Conservation (phyloP, 441 rosid species). For the Jatropha multifida region DNA sequence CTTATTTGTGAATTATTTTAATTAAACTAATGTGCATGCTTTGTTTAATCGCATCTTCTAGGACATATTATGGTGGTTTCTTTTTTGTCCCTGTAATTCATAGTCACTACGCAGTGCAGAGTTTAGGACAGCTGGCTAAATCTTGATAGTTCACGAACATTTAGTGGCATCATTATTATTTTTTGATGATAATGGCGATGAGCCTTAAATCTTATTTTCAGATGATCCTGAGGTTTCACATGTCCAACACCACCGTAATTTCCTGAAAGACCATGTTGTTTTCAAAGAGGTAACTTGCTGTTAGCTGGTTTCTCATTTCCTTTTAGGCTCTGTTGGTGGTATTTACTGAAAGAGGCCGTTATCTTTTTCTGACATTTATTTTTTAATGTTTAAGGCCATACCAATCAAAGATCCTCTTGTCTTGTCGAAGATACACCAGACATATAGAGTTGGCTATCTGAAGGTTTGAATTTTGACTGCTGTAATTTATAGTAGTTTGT, state of each 20-base stretch:
- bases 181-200: conserved; percentile 10
- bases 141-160: not conserved
- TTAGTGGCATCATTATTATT: not conserved
- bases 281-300: conserved; percentile 79
- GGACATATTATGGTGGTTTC: not conserved
- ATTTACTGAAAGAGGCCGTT: conserved; percentile 4
- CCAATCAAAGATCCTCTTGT: conserved; percentile 82
- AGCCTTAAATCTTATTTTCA: conserved; percentile 38
- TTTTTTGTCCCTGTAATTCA: not conserved
- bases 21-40: not conserved
- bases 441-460: conserved; percentile 94
- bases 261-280: conserved; percentile 89
- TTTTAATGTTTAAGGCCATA: conserved; percentile 61
- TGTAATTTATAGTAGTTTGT: conserved; percentile 1
- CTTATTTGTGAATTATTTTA: not conserved
- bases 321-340: not conserved
- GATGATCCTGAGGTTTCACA: conserved; percentile 89
- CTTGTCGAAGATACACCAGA: conserved; percentile 96
- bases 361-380: conserved; percentile 21
- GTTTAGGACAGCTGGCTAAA: not conserved
- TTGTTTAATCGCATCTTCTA: not conserved
- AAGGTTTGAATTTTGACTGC: conserved; percentile 56
- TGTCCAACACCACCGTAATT: conserved; percentile 80
- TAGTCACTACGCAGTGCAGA: not conserved
- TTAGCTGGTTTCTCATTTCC: conserved; percentile 9